Conservation (phyloP, 164 flowering plant species). For the Platanus orientalis region DNA sequence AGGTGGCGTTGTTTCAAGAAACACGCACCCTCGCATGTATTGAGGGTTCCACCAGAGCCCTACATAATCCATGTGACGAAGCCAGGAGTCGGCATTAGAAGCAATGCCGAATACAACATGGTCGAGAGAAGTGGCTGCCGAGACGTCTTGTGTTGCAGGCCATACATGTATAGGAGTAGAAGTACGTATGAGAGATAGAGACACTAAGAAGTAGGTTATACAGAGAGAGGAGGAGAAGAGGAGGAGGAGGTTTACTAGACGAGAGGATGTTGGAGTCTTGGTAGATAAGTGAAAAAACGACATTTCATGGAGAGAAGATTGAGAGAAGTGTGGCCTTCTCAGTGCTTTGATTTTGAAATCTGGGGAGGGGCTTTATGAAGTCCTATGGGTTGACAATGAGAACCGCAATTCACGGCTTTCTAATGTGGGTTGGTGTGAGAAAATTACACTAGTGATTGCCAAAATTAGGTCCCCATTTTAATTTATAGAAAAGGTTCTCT, state of each 20-base stretch:
- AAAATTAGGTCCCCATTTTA: too few species aligned
- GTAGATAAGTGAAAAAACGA: neutral
- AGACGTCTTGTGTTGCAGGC: conserved; percentile 6
- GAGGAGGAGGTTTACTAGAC: conserved; percentile 27
- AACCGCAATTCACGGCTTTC: too few species aligned
- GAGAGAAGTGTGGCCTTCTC: too few species aligned
- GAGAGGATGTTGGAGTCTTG: conserved; percentile 12
- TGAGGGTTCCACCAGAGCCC: conserved; percentile 57
- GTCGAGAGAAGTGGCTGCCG: conserved; percentile 29
- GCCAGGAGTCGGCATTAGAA: conserved; percentile 44
- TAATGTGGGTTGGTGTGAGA: too few species aligned
- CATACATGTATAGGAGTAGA: conserved; percentile 7
- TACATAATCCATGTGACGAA: conserved; percentile 37
- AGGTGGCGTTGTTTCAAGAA: conserved; percentile 39
- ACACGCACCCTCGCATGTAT: conserved; percentile 48
- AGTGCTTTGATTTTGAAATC: too few species aligned
- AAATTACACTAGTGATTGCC: too few species aligned
- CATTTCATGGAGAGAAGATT: neutral
- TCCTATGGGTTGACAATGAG: too few species aligned
- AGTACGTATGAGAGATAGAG: conserved; percentile 10
- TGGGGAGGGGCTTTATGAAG: too few species aligned
- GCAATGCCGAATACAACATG: conserved; percentile 75
- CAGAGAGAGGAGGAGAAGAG: conserved; percentile 25
- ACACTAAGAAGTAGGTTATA: conserved; percentile 20
- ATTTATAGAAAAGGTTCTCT: too few species aligned